phyloP scores from a whole-genome alignment of 805 yeast species.

The Lachancea kluyveri region DNA sequence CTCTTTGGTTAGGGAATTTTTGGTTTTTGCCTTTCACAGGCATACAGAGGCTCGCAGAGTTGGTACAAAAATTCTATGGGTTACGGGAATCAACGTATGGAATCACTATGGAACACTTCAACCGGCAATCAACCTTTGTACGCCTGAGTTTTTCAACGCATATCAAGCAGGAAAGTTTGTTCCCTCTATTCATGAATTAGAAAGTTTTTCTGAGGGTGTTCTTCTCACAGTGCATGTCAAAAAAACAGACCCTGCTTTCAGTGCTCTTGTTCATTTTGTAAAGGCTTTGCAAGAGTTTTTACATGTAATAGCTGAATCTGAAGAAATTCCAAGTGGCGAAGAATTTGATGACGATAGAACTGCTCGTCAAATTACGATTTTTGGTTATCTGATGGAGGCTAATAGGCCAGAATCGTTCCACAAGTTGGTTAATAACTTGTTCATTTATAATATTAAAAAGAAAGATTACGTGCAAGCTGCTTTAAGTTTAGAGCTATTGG shows the following conservation, averaged over 20 bases:
- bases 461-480: conserved; percentile 77
- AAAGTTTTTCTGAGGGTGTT: conserved; percentile 15
- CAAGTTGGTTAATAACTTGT: conserved; percentile 71
- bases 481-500: conserved; percentile 67
- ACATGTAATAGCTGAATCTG: conserved; percentile 57
- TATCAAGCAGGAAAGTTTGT: conserved; percentile 20
- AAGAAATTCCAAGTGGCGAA: conserved; percentile 69
- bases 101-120: conserved; percentile 12
- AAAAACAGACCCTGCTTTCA: conserved; percentile 57
- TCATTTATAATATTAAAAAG: conserved; percentile 53
- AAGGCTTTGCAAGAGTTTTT: conserved; percentile 55
- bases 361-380: conserved; percentile 68
- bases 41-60: conserved; percentile 53
- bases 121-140: conserved; percentile 14
- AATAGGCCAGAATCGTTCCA: conserved; percentile 75
- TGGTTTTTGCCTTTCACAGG: conserved; percentile 63
- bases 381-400: conserved; percentile 70
- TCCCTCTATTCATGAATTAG: conserved; percentile 21
- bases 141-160: conserved; percentile 24
- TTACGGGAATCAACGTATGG: conserved; percentile 38
- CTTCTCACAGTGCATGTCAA: conserved; percentile 25
- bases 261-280: conserved; percentile 43
- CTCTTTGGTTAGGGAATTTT: conserved; percentile 55
- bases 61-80: conserved; percentile 65
- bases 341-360: conserved; percentile 87